Percentiles rank a stretch among this genome's conserved stretches.
phyloP scores from a whole-genome alignment of 2,329 filamentous ascomycete species.

The Penicillium sp. region DNA sequence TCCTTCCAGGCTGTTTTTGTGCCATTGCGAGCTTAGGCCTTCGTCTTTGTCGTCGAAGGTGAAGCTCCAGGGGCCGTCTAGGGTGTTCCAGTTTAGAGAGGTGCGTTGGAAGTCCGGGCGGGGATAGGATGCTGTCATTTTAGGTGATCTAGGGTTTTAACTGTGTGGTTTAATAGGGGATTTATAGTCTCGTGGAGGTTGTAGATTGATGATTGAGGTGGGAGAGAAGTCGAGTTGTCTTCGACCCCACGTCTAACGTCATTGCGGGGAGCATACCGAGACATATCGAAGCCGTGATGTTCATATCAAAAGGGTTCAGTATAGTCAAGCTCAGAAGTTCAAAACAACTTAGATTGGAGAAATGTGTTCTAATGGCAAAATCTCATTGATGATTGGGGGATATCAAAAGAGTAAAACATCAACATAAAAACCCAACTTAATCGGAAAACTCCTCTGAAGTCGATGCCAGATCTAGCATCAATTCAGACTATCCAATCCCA shows the following conservation, averaged over 20 bases:
- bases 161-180: not conserved
- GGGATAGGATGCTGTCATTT: slow-evolving; percentile 41
- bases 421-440: slow-evolving; percentile 6
- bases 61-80: slow-evolving; percentile 58
- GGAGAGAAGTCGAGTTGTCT: not conserved
- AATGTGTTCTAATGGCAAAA: slow-evolving; percentile 14
- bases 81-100: slow-evolving; percentile 49
- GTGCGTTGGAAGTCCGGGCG: slow-evolving; percentile 56
- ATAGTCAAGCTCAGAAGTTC: too few species aligned
- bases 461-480: slow-evolving; percentile 1
- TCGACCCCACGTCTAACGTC: slow-evolving; percentile 13
- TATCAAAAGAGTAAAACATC: slow-evolving; percentile 20
- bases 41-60: slow-evolving; percentile 57
- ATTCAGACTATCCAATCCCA: slow-evolving; percentile 5
- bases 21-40: slow-evolving; percentile 49
- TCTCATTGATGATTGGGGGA: slow-evolving; percentile 22
- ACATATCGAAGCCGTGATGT: not conserved
- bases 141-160: not conserved
- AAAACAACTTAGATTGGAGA: slow-evolving; percentile 1
- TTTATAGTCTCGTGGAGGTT: not conserved
- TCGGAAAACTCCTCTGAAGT: slow-evolving; percentile 5
- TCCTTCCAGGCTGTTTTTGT: slow-evolving; percentile 36
- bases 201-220: not conserved
- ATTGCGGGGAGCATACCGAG: not conserved
- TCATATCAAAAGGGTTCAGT: not conserved